Conservation (phyloP, 495 filamentous ascomycete species). For the Margaritispora aquatica region DNA sequence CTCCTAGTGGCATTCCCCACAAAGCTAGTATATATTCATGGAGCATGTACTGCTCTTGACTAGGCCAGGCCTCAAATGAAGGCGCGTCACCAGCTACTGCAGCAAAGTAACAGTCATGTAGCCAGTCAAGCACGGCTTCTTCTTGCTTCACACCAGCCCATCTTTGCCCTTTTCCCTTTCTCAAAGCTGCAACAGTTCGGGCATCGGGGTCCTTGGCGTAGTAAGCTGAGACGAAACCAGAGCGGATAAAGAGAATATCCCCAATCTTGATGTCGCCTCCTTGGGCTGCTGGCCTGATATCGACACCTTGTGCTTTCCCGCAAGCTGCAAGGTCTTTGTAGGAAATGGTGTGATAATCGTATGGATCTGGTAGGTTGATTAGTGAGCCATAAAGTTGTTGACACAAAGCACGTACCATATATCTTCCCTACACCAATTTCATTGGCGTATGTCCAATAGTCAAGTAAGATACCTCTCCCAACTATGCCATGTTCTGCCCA, state of each 20-base stretch:
- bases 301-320: constrained; percentile 42
- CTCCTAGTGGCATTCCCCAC: constrained; percentile 51
- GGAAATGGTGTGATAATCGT: constrained; percentile 47
- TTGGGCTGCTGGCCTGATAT: constrained; percentile 40
- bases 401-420: constrained; percentile 27
- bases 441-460: constrained; percentile 34
- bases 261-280: constrained; percentile 53
- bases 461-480: constrained; percentile 40
- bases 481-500: constrained; percentile 39
- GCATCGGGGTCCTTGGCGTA: constrained; percentile 31
- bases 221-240: constrained; percentile 53
- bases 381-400: not conserved
- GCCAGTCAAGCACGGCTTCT: constrained; percentile 50
- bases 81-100: constrained; percentile 47
- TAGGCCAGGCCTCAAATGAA: constrained; percentile 39
- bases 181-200: constrained; percentile 31
- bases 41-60: constrained; percentile 10
- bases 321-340: constrained; percentile 46
- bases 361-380: constrained; percentile 25
- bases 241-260: constrained; percentile 59
- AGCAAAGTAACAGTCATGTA: constrained; percentile 57
- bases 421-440: constrained; percentile 33
- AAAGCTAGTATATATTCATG: constrained; percentile 45
- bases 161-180: constrained; percentile 36
- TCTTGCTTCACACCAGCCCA: constrained; percentile 57